These are phyloP conservation scores for Arthrinium puccinioides DNA, from an alignment of 2,329 filamentous ascomycete species.

Conservation along the genomic window DNA sequence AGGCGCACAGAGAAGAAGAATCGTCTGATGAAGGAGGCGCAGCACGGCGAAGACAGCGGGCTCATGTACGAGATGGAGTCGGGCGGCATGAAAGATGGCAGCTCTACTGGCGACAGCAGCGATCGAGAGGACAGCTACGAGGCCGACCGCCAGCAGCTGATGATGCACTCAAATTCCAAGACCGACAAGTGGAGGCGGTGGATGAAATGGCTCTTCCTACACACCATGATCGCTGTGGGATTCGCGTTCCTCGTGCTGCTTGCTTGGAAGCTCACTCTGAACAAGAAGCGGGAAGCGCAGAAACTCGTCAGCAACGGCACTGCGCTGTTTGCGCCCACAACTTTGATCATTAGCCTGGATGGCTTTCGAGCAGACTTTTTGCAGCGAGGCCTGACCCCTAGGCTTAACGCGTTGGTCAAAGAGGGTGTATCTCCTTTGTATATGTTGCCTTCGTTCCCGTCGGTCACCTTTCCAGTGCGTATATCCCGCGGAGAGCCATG, in stretches of 20 bases:
- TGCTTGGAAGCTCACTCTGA: conserved; percentile 51
- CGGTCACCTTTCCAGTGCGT: conserved; percentile 75
- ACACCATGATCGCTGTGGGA: conserved; percentile 42
- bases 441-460: conserved; percentile 92
- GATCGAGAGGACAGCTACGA: conserved; percentile 53
- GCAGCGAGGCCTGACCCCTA: conserved; percentile 73
- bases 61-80: conserved; percentile 76
- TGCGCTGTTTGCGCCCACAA: conserved; percentile 82
- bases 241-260: conserved; percentile 49
- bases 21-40: conserved; percentile 43
- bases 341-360: conserved; percentile 87
- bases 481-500: too few species aligned
- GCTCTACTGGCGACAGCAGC: conserved; percentile 54
- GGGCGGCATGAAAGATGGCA: conserved; percentile 62
- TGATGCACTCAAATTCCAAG: conserved; percentile 39
- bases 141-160: conserved; percentile 45
- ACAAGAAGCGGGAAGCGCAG: conserved; percentile 27
- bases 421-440: conserved; percentile 85
- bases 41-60: conserved; percentile 61
- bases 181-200: conserved; percentile 43
- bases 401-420: conserved; percentile 68
- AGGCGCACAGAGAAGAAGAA: conserved; percentile 47
- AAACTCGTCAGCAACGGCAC: conserved; percentile 69
- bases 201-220: conserved; percentile 46
- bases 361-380: conserved; percentile 95